phyloP scores from a whole-genome alignment of 108 stramenopile genomes.

The Asterionellopsis glacialis region DNA sequence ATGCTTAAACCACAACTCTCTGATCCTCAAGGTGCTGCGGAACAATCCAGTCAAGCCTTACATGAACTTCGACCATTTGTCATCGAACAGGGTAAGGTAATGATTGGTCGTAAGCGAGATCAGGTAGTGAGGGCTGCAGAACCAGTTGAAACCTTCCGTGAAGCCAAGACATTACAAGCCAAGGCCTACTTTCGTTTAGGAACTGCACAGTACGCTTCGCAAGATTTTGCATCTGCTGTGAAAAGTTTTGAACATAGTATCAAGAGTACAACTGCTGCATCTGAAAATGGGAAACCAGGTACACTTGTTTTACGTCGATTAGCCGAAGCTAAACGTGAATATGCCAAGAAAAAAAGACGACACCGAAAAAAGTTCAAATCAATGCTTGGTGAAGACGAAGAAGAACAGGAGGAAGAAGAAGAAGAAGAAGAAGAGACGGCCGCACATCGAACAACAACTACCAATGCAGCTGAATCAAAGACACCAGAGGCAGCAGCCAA shows the following conservation, averaged over 20 bases:
- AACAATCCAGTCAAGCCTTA: conserved; percentile 50
- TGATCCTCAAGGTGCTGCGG: conserved; percentile 24
- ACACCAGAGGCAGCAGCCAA: too few species aligned
- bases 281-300: conserved; percentile 32
- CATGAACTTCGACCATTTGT: conserved; percentile 58
- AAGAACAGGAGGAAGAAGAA: too few species aligned
- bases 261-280: conserved; percentile 24
- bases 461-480: too few species aligned
- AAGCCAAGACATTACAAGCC: conserved; percentile 56
- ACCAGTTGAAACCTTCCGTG: conserved; percentile 33
- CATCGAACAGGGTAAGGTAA: conserved; percentile 25
- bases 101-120: conserved; percentile 6
- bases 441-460: too few species aligned
- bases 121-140: conserved; percentile 32
- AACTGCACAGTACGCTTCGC: conserved; percentile 44
- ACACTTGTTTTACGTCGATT: conserved; percentile 50
- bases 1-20: conserved; percentile 33
- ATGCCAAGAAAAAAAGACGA: conserved; percentile 30
- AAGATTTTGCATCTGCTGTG: conserved; percentile 51
- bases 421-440: too few species aligned
- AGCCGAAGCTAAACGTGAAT: conserved; percentile 49
- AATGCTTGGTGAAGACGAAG: conserved; percentile 19
- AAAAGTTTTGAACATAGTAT: conserved; percentile 50
- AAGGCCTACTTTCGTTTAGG: conserved; percentile 82
- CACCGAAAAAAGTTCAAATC: conserved; percentile 66